These are phyloP conservation scores for Heteromeles arbutifolia DNA, from an alignment of 306 rosid genomes.

Conservation along the genomic window DNA sequence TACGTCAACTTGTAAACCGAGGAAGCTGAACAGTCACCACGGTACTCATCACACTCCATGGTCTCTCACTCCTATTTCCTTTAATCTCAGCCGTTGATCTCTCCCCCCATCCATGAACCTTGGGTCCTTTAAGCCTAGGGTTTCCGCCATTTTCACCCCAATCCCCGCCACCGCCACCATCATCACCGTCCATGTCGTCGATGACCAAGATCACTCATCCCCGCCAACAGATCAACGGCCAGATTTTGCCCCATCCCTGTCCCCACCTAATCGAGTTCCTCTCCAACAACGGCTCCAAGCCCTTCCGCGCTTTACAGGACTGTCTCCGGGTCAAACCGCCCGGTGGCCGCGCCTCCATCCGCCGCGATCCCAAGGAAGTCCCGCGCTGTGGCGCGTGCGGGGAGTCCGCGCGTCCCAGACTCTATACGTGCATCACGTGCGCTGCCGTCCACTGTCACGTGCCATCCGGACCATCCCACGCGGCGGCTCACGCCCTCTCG, in stretches of 20 bases:
- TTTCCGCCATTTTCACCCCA: constrained; percentile 26
- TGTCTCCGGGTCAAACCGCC: constrained; percentile 81
- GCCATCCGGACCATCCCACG: constrained; percentile 44
- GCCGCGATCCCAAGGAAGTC: constrained; percentile 65
- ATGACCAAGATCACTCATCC: constrained; percentile 38
- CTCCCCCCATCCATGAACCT: constrained; percentile 34
- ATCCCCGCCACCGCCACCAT: constrained; percentile 22
- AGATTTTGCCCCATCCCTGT: constrained; percentile 55
- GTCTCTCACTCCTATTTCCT: constrained; percentile 20
- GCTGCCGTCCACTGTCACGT: constrained; percentile 70
- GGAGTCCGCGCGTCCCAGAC: constrained; percentile 40
- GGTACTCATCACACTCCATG: constrained; percentile 27
- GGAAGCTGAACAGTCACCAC: neutral
- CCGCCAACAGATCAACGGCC: constrained; percentile 39
- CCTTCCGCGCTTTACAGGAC: constrained; percentile 64
- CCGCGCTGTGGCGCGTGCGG: constrained; percentile 65
- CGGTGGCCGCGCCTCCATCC: constrained; percentile 70
- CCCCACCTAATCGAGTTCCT: constrained; percentile 76
- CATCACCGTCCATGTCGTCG: constrained; percentile 56
- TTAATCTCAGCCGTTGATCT: constrained; percentile 52
- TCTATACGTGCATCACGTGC: constrained; percentile 69
- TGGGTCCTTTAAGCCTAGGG: constrained; percentile 38
- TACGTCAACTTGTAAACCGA: too few relatives aligned
- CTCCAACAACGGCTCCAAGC: constrained; percentile 54
- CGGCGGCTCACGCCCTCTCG: constrained; percentile 57